Base-by-base conservation (phyloP, 345 rosid species). In the Arabis hirsuta region DNA sequence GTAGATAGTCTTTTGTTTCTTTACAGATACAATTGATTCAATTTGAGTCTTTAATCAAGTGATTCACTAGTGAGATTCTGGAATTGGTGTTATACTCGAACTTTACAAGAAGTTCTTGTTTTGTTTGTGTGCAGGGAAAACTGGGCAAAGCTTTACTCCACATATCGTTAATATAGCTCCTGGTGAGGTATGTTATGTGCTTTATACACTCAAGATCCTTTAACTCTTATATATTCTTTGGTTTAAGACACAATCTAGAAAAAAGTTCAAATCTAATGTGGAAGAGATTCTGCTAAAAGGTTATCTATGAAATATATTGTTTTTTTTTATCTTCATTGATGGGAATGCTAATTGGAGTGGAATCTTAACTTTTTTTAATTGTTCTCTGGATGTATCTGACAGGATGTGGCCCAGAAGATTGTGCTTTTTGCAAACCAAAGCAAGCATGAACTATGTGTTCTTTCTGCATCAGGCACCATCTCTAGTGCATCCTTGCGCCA, bases 381-480 rank as follows among this genome's bases (percentile, higher is more conserved):
- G 13, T 57, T 51, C 44, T 81, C 10, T 71, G 76, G 62, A 57
- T 81, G 53, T 45, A 55, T 69, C 56, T 60, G 66, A 79, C 58
- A 95, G 99, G 97, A 95, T 73, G 94, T 91, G 67, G 80, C 74
- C 38, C 94, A 91, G 82, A 95, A 87, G 66, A 77, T 91, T 55
- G 69, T 84, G 90, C 13, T 75, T 66, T 91, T 91, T 76, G 76
- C 87, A 82, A 87, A 86, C 78, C 90, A 91, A 83, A 83, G 90
- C 79, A 90, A 84, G 78, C 90, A 88, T 36, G 97, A 95, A 67
- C 72, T 88, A 52, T 95, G 97, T 48, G 82, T 95, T 68, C 80
- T 95, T 12, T 95, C 99, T 76, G 98, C 97, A 46, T 88, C 92
- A 51, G 96, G 99, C 67, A 70, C 92, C 39, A 81, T 95, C 67